Percentiles rank a stretch among this genome's conserved stretches.
phyloP scores from a whole-genome alignment of 371 early-diverging fungal species.

The Neoconidiobolus thromboides region DNA sequence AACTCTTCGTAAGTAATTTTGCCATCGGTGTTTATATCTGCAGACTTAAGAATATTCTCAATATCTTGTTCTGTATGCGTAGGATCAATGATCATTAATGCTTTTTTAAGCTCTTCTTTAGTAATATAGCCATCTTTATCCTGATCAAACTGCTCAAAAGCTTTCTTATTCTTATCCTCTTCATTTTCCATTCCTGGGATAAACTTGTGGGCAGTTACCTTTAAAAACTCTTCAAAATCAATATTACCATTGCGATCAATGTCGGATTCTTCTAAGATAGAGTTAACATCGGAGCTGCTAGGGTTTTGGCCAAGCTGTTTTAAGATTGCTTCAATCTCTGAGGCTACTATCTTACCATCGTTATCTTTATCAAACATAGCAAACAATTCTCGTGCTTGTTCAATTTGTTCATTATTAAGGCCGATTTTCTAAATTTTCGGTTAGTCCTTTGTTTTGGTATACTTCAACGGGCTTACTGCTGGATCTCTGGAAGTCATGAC shows the following conservation, averaged over 20 bases:
- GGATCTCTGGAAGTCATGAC: too few relatives aligned
- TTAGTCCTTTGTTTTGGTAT: too few relatives aligned
- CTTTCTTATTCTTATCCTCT: background rate
- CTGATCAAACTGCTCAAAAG: background rate
- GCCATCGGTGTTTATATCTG: constrained; percentile 3
- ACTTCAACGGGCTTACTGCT: too few relatives aligned
- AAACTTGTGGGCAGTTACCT: constrained; percentile 5
- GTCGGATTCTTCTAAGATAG: background rate
- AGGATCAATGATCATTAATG: background rate
- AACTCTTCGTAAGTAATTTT: constrained; percentile 6
- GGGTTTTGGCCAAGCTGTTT: background rate
- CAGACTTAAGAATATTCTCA: background rate
- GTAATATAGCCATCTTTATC: constrained; percentile 7
- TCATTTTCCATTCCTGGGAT: background rate
- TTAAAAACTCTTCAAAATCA: constrained; percentile 5
- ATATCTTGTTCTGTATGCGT: background rate
- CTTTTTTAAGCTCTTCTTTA: constrained; percentile 1
- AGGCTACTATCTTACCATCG: background rate
- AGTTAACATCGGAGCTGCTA: background rate
- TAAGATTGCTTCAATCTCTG: background rate
- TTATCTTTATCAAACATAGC: constrained; percentile 3
- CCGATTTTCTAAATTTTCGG: constrained; percentile 11
- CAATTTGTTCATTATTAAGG: background rate
- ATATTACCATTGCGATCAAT: background rate
- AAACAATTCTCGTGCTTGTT: constrained; percentile 2